Evolutionary conservation across 495 filamentous ascomycete genomes (phyloP).

Genomic region (Tuber indicum): DNA sequence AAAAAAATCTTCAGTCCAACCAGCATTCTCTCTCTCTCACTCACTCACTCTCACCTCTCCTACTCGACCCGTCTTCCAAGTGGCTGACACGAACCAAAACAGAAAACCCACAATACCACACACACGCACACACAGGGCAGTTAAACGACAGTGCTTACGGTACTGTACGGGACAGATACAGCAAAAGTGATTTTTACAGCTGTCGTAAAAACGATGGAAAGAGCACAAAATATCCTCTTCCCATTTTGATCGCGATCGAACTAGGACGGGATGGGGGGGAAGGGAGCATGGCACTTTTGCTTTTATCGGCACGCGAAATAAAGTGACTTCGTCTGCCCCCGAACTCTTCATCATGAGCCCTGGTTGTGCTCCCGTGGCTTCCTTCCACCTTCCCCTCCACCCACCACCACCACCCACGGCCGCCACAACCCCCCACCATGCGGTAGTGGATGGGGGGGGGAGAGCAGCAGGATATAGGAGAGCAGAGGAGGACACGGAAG

Average conservation of each 20-base stretch:
- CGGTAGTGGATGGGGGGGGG: neutral
- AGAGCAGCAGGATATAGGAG: neutral
- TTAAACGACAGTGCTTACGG: neutral
- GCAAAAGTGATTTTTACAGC: neutral
- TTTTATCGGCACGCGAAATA: conserved; percentile 1
- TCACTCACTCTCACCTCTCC: neutral
- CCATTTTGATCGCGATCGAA: neutral
- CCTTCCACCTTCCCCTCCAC: neutral
- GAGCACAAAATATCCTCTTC: neutral
- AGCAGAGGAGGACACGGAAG: neutral
- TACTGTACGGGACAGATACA: neutral
- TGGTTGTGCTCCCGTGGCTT: neutral
- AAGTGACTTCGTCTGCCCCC: neutral
- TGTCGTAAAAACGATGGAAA: neutral
- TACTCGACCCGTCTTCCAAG: neutral
- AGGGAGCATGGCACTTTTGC: neutral
- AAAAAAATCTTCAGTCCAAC: conserved; percentile 1
- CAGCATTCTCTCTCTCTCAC: neutral
- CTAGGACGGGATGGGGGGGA: neutral
- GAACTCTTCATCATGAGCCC: neutral
- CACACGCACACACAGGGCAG: neutral
- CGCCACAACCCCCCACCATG: neutral
- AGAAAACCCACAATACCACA: conserved; percentile 5
- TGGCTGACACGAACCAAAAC: conserved; percentile 5
- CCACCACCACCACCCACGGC: neutral